Conservation (phyloP, 371 early-diverging fungal species). For the Mortierella sp. region DNA sequence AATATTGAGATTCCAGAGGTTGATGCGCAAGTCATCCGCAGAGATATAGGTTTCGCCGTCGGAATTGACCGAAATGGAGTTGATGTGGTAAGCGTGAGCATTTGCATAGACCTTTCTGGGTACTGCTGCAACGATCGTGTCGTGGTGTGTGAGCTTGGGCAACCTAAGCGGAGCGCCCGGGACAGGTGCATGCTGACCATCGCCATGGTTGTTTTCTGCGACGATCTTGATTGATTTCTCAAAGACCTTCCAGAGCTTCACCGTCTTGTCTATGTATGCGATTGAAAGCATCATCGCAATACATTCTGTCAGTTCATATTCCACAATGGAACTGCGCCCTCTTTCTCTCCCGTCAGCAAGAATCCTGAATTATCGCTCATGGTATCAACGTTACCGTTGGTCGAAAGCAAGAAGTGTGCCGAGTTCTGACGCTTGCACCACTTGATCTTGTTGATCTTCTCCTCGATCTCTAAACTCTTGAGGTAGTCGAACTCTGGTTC, state of each 20-base stretch:
- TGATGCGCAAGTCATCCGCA: constrained; percentile 98
- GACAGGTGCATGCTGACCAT: constrained; percentile 62
- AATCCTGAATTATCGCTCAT: too few relatives aligned
- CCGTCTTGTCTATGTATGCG: constrained; percentile 88
- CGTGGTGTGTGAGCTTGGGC: constrained; percentile 90
- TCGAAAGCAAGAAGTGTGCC: constrained; percentile 95
- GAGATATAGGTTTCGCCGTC: constrained; percentile 97
- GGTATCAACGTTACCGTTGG: constrained; percentile 81
- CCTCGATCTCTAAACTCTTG: constrained; percentile 99
- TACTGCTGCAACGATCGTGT: constrained; percentile 95
- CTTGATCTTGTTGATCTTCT: constrained; percentile 99
- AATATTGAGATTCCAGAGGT: constrained; percentile 97
- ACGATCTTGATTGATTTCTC: constrained; percentile 96
- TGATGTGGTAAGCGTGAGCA: constrained; percentile 99
- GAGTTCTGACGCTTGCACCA: constrained; percentile 96
- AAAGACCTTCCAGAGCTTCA: constrained; percentile 99
- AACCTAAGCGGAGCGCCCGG: constrained; percentile 70
- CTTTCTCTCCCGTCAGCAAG: too few relatives aligned
- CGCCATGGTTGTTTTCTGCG: constrained; percentile 85
- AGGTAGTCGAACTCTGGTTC: constrained; percentile 99
- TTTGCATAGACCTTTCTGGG: constrained; percentile 95
- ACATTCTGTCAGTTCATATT: too few relatives aligned
- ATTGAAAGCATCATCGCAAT: background rate
- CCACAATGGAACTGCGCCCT: too few relatives aligned
- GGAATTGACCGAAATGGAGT: constrained; percentile 98